A percentile compares a stretch with the other conserved stretches of the same genome.
phyloP scores from a whole-genome alignment of 139 green algal genomes.

The Coccomyxa sp. region DNA sequence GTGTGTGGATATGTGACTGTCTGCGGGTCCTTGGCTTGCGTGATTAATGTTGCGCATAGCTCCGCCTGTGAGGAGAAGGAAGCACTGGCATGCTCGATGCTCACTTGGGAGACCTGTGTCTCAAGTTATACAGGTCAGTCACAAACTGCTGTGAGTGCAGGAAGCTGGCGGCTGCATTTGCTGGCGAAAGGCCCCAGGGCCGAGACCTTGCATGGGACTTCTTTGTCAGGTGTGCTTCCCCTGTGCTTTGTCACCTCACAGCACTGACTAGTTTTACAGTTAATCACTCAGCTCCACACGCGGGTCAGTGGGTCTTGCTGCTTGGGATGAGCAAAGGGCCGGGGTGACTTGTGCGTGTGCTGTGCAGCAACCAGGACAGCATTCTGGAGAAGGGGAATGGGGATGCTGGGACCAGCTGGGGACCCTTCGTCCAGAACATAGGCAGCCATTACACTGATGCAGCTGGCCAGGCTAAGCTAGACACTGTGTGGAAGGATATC shows the following conservation, averaged over 20 bases:
- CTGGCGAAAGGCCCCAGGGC: not conserved
- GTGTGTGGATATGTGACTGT: too few species aligned
- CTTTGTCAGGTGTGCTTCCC: not conserved
- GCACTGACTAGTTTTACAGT: not conserved
- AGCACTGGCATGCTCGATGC: too few species aligned
- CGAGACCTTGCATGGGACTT: not conserved
- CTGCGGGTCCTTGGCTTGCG: too few species aligned
- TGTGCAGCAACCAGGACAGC: not conserved
- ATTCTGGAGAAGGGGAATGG: not conserved
- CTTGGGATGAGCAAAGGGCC: not conserved
- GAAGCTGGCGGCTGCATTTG: not conserved
- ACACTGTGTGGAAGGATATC: not conserved
- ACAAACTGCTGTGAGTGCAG: not conserved
- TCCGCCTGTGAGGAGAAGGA: too few species aligned
- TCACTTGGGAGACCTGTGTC: too few species aligned
- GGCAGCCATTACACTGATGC: not conserved
- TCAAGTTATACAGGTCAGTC: too few species aligned
- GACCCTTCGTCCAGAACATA: not conserved
- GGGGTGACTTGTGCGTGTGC: not conserved
- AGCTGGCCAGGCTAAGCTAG: not conserved
- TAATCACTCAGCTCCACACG: not conserved
- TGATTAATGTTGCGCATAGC: too few species aligned
- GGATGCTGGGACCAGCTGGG: not conserved
- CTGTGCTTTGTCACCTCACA: not conserved
- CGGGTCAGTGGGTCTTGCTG: not conserved